Evolutionary conservation across 2,329 filamentous ascomycete genomes (phyloP), one percentile per base, ranked within the genome.

Genomic region (Aspergillus brunneoviolaceus): DNA sequence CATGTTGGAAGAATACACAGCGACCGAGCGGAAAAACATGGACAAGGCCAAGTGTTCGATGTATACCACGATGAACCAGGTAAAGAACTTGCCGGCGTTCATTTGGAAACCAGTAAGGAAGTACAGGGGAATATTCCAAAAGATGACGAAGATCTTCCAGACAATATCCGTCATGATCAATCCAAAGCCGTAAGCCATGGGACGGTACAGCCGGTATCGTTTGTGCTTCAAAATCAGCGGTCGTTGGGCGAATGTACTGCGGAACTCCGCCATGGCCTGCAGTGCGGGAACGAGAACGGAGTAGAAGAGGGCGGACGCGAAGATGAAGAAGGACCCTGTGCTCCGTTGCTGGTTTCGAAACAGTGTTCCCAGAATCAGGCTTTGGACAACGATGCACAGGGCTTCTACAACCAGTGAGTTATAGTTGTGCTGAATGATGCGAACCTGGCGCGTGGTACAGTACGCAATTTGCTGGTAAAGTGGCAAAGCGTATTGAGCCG

Each of bases 91-190:
- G 0, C 87, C 88, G 0, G 87, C 84, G 5, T 84, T 84, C 23
- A 85, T 80, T 2, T 83, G 84, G 1, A 92, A 77, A 5, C 85
- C 85, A 5, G 82, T 85, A 84, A 91, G 89, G 71, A 91, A 91
- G 74, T 92, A 92, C 2, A 91, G 85, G 33, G 91, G 89, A 57
- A 91, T 79, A 3, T 81, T 85, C 70, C 91, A 92, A 1, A 89
- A 68, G 55, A 91, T 90, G 66, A 91, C 88, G 2, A 80, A 81
- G 0, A 88, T 83, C 0, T 88, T 82, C 71, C 93, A 93, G 0
- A 86, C 82, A 58, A 89, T 82, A 67, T 95, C 91, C 10, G 92
- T 87, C 16, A 88, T 82, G 57, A 93, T 92, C 70, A 93, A 90
- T 0, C 87, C 90, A 59, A 93, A 88, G 88, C 33, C 57, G 25